Evolutionary conservation across 192 early-diverging fungal species (phyloP), one percentile per base, ranked within the genome.

Genomic region (Entrophospora sp.): DNA sequence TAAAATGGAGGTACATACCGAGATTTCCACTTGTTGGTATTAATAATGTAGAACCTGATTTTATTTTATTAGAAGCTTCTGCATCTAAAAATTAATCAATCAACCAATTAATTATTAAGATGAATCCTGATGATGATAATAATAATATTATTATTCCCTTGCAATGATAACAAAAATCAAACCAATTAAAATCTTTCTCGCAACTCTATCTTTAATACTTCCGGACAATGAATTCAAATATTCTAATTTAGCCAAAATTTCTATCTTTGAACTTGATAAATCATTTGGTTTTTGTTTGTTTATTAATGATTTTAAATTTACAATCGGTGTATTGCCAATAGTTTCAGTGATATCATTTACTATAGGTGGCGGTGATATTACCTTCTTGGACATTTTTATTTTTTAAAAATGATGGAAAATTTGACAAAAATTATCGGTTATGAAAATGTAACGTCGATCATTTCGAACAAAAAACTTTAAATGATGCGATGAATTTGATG

Each of bases 201-300:
- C 90, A 4, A 88, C 79, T 16, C 90, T 75, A 72, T 92, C 88
- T 69, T 89, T 92, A 44, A 86, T 79, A 24, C 86, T 87, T 10
- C 82, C 84, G 38, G 75, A 72, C n/a, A 73, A 68, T 1, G 86
- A 83, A 62, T 89, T 90, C 45, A 77, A 76, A 71, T 80, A 92
- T 67, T 92, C 90, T 5, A 87, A 76, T 69, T 92, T 92, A 44
- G 82, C 90, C 5, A 86, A 53, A 1, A 89, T 57, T 51, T 89
- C 81, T 0, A 84, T 81, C 69, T 73, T 35, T 25, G 48, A 34
- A 70, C 72, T 35, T 25, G 48, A 34, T 1, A 52, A 49, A 8
- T 20, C 6, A 48, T 10, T 44, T 51, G 16, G 66, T 38, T 13
- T 61, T 68, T 51, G 44, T 70, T 22, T 51, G 34, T 16, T 16